A percentile compares a stretch with the other conserved stretches of the same genome.
phyloP scores from a whole-genome alignment of 2,329 filamentous ascomycete species.

The Trichoderma citrinoviride region DNA sequence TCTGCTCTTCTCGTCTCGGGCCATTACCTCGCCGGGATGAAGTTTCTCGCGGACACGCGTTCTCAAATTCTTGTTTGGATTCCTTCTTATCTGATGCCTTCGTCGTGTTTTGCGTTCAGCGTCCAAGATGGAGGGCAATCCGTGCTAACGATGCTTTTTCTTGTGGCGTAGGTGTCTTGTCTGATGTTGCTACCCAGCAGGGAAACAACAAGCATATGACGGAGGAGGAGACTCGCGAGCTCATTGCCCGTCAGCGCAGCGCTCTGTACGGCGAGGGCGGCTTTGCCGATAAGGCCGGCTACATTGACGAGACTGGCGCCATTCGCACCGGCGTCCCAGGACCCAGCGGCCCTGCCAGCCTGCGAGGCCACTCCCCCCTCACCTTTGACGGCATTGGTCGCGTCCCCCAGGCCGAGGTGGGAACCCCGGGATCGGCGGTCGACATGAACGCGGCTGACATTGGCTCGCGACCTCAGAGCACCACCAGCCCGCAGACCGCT shows the following conservation, averaged over 20 bases:
- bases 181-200: constrained; percentile 42
- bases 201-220: constrained; percentile 77
- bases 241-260: constrained; percentile 93
- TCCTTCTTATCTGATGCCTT: constrained; percentile 15
- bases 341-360: constrained; percentile 59
- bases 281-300: constrained; percentile 65
- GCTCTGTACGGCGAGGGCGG: constrained; percentile 81
- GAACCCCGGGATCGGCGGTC: constrained; percentile 41
- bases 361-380: constrained; percentile 76
- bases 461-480: constrained; percentile 75
- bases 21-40: constrained; percentile 19
- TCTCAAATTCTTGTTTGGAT: constrained; percentile 14
- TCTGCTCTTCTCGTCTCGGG: constrained; percentile 17
- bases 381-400: constrained; percentile 63
- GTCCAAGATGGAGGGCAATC: constrained; percentile 28
- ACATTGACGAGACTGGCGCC: constrained; percentile 65
- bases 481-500: constrained; percentile 73
- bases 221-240: constrained; percentile 91
- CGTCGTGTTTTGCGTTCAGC: constrained; percentile 25
- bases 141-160: constrained; percentile 40
- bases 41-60: neutral
- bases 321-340: constrained; percentile 65
- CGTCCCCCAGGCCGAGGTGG: constrained; percentile 38
- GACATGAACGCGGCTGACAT: constrained; percentile 47
- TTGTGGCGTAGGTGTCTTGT: constrained; percentile 49